Evolutionary conservation across 2,329 filamentous ascomycete species (phyloP).

Genomic region (Colletotrichum sp.): DNA sequence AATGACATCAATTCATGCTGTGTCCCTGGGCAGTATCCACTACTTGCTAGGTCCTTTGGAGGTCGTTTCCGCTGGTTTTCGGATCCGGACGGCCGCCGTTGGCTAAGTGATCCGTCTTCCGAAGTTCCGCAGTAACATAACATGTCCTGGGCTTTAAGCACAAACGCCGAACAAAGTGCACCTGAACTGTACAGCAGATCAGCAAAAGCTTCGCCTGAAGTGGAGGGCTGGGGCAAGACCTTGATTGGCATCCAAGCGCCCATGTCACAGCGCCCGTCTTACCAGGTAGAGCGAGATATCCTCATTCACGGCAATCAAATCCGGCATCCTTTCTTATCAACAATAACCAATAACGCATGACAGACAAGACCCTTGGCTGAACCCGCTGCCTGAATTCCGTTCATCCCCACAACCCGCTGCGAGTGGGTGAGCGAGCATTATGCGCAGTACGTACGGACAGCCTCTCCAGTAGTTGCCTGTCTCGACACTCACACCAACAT

Average conservation of each 20-base stretch:
- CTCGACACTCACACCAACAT: not conserved
- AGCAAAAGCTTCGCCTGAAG: constrained; percentile 19
- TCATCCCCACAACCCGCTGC: constrained; percentile 8
- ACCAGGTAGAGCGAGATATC: not conserved
- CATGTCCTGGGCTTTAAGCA: not conserved
- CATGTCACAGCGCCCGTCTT: not conserved
- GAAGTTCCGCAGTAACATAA: not conserved
- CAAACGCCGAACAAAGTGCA: not conserved
- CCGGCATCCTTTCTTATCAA: not conserved
- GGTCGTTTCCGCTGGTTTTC: not conserved
- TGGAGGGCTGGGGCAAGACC: not conserved
- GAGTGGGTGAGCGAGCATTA: not conserved
- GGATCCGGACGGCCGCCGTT: not conserved
- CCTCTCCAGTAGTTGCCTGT: not conserved
- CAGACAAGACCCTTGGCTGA: not conserved
- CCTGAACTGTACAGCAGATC: not conserved
- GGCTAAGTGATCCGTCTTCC: not conserved
- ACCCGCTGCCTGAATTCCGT: not conserved
- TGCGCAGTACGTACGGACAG: not conserved
- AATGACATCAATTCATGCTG: not conserved
- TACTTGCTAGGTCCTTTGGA: too few relatives aligned
- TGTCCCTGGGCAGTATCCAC: not conserved
- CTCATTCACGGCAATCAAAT: not conserved
- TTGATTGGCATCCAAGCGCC: not conserved
- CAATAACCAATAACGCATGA: not conserved